Evolutionary conservation across 2,329 filamentous ascomycete species (phyloP), one percentile per base, ranked within the genome.

Genomic region (Xylaria sp.): DNA sequence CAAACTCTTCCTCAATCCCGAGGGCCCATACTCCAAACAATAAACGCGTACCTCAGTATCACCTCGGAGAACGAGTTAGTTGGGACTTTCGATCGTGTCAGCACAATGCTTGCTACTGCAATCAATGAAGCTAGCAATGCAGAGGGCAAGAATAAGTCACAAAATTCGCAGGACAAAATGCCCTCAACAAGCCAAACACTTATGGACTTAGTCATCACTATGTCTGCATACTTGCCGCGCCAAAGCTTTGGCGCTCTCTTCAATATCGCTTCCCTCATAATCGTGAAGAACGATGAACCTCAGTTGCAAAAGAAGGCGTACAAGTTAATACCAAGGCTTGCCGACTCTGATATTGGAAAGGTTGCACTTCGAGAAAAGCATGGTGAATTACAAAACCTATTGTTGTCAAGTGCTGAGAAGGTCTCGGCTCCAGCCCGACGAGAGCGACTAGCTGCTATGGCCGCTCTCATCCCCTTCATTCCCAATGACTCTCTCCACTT

Each of bases 261-360:
- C 78, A 89, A 89, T 68, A 93, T 98, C 73, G 91, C 94, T 0
- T 84, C 91, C 0, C 84, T 92, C 25, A 90, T 97, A 59, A 89
- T 98, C 68, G 88, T 90, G 74, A 91, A 89, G 72, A 84, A 90
- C 58, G 85, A 91, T 37, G 94, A 98, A 73, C 90, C 94, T 9
- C 94, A 98, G 75, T 81, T 99, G 35, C 94, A 98, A 76, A 99
- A 99, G 86, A 99, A 99, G 79, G 94, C 95, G 0, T 99, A 99
- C 82, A 98, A 98, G 81, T 85, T 99, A 53, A 96, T 99, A 52
- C 94, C 95, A 3, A 89, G 95, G 56, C 85, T 99, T 40, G 90
- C 91, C 1, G 90, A 91, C 66, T 96, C 93, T 1, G 86, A 91
- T 33, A 85, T 84, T 49, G 95, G 95, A 46, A 87, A 85, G 68